Percentiles rank a stretch among this genome's conserved stretches.
Evolutionary conservation across 495 filamentous ascomycete genomes (phyloP).

Genomic region (Aspergillus nanangensis): DNA sequence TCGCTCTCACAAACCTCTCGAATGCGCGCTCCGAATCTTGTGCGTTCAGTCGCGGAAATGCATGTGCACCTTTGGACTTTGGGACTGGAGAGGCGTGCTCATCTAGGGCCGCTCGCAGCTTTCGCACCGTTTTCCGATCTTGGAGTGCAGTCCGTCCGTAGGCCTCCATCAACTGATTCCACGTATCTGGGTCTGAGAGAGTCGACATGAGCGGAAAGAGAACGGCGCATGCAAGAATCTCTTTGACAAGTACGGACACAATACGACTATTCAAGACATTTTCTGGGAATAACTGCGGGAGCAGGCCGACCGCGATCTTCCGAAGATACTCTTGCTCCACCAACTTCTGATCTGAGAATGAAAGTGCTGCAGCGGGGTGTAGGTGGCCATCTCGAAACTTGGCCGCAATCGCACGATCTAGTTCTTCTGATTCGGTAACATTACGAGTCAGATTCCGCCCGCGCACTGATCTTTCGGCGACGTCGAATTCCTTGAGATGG

Average conservation of each 20-base stretch:
- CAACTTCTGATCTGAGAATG: conserved; percentile 73
- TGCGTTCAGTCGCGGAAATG: conserved; percentile 63
- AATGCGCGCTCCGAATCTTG: conserved; percentile 85
- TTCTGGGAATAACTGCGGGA: conserved; percentile 73
- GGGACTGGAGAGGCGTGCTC: conserved; percentile 86
- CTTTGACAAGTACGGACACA: conserved; percentile 74
- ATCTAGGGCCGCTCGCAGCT: conserved; percentile 88
- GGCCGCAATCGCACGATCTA: conserved; percentile 87
- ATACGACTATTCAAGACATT: conserved; percentile 71
- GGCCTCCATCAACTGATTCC: conserved; percentile 93
- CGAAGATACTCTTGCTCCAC: conserved; percentile 86
- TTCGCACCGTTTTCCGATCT: conserved; percentile 92
- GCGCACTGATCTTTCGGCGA: conserved; percentile 82
- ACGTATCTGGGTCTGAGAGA: conserved; percentile 82
- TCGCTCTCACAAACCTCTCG: conserved; percentile 88
- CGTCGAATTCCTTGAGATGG: conserved; percentile 85
- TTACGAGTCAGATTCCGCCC: conserved; percentile 82
- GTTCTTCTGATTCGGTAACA: conserved; percentile 93
- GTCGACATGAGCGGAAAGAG: conserved; percentile 33
- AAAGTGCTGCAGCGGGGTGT: conserved; percentile 81
- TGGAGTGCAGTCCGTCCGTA: conserved; percentile 85
- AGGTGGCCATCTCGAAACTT: conserved; percentile 89
- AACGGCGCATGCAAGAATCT: conserved; percentile 63
- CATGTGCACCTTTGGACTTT: conserved; percentile 54
- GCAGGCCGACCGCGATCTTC: conserved; percentile 58